Base-by-base conservation (phyloP, 139 green algal species). In the Asterochloris sp. region DNA sequence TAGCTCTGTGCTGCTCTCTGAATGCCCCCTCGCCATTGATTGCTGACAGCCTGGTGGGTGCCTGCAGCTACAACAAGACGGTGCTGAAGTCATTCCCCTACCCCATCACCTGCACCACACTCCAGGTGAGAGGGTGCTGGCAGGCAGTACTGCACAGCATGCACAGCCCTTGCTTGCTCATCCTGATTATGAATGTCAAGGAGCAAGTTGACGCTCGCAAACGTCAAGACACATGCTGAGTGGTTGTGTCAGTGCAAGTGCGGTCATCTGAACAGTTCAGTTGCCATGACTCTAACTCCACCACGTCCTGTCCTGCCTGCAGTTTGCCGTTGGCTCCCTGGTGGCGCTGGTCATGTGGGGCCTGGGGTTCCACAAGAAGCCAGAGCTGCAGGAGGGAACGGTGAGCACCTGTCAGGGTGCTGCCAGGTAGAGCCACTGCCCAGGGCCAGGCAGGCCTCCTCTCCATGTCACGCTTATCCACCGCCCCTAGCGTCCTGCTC, bases 21-120 rank as follows among this genome's bases (percentile, higher is more conserved):
- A 54, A 2, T 54, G 38, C 38, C 38, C 38, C 2, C 38, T 54
- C 38, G 6, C 38, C 38, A 54, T 54, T 6, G 38, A 54, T 54
- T 54, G 38, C 4, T 54, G 38, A 54, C 38, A 54, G 38, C 38
- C 29, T 24, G 0, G 12, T 62, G 28, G 21, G 24, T 24, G 61
- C 11, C 19, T 77, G 86, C 92, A 97, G 93, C 73, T 96, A 93
- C 84, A 97, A 98, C 87, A 98, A 98, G 88, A 89, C 94, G 78
- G 84, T 96, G 13, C 88, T 99, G 78, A 98, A 97, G 79, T 89
- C 80, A 0, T 98, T 98, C 82, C 90, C 92, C 23, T 94, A 90
- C 86, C 97, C 97, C 10, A 47, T 99, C 27, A 97, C 96, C 10
- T 91, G 87, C 78, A 98, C 96, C 12, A 91, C 91, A n/a, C 77